Evolutionary conservation across 2,329 filamentous ascomycete species (phyloP), one percentile per base, ranked within the genome.

Genomic region (Arthrobotrys musiformis): DNA sequence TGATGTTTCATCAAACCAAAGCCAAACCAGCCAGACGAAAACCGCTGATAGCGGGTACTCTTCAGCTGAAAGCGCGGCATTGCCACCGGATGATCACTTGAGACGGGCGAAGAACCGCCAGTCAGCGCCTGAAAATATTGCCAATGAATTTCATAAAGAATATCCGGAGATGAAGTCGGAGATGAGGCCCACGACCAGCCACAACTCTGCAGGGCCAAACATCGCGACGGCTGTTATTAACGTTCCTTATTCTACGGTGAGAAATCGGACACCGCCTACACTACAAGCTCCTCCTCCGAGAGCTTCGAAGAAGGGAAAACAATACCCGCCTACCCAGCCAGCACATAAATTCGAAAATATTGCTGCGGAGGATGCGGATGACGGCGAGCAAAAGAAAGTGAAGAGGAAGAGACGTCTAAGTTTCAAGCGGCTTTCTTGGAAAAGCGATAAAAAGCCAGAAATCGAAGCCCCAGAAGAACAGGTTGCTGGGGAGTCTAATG

Each of bases 401-500:
- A 76, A 76, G 58, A 66, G 63, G 22, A 76, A 76, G 28, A 35
- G 72, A 52, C 63, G 72, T 33, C 64, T 76, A 19, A 70, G 64
- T n/a, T 76, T 70, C 58, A 76, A 76, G 17, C 64, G 72, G 13
- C 50, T 76, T 9, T 76, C 72, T 5, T 76, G 68, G 58, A 69
- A 56, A 48, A 46, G 64, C 35, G 64, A 76, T 4, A 70, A 70
- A n/a, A 62, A 52, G 28, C 26, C 48, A 28, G 72, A 58, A 3
- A 44, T 76, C 40, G 58, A 58, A 22, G 35, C 42, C 19, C 64
- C 48, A 17, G 54, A n/a, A n/a, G n/a, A 22, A 30, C 19, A 35
- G 4, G 13, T 7, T 19, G 26, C 17, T n/a, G 33, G 17, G 24
- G 60, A 73, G 26, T 24, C 40, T 46, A 48, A 50, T 35, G 44